A percentile compares a stretch with the other conserved stretches of the same genome.
Evolutionary conservation across 768 basidiomycete genomes (phyloP).

Genomic region (Cubamyces lactineus): DNA sequence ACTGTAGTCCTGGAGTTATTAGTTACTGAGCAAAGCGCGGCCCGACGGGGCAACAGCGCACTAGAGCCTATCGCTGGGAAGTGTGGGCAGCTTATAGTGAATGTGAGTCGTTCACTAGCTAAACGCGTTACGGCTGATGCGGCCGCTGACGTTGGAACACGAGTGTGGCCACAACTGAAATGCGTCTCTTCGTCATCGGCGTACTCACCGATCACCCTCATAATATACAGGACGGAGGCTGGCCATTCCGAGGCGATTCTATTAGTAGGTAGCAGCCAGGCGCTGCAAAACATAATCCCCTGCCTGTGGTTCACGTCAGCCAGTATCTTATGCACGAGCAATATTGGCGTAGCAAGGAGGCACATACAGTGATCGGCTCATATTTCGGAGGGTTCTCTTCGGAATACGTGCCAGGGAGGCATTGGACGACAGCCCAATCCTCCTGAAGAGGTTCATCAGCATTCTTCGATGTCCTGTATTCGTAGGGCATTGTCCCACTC

Average conservation of each 20-base stretch:
- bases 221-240: no score
- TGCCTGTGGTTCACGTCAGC: slow-evolving; percentile 19
- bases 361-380: slow-evolving; percentile 41
- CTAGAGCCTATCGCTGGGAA: no score
- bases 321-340: slow-evolving; percentile 12
- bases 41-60: no score
- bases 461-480: neutral
- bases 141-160: no score
- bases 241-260: neutral
- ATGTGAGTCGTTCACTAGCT: no score
- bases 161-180: no score
- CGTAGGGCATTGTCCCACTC: slow-evolving; percentile 31
- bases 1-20: no score
- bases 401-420: slow-evolving; percentile 54
- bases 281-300: slow-evolving; percentile 45
- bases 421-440: slow-evolving; percentile 40
- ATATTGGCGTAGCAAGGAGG: neutral
- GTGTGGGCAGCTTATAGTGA: no score
- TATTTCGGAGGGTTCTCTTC: slow-evolving; percentile 53
- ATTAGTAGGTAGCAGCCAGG: slow-evolving; percentile 42
- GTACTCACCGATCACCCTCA: no score
- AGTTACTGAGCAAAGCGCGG: no score
- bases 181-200: no score
- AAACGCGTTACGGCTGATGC: no score
- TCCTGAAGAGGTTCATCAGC: slow-evolving; percentile 15